These are phyloP conservation scores for Nicotiana paniculata DNA, from an alignment of 257 asterid species.

Conservation along the genomic window DNA sequence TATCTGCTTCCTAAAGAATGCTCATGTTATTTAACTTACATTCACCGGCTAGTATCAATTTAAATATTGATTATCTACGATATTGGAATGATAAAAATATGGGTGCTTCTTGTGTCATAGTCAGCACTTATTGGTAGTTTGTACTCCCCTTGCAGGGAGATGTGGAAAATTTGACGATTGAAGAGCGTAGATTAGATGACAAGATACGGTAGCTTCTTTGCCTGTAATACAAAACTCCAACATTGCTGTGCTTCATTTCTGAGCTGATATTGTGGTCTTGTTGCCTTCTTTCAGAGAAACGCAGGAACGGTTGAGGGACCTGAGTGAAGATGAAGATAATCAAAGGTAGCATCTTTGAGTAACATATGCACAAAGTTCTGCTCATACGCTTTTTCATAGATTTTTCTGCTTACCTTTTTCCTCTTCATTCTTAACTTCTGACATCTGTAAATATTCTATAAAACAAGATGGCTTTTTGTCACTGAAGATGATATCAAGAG, in stretches of 20 bases:
- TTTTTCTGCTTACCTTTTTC: background rate
- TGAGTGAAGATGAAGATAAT: slow-evolving; percentile 64
- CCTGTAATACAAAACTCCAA: background rate
- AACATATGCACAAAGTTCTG: background rate
- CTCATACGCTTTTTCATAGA: background rate
- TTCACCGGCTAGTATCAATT: background rate
- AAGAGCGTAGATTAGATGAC: slow-evolving; percentile 47
- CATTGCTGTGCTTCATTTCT: background rate
- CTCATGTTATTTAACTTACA: background rate
- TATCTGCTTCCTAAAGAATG: background rate
- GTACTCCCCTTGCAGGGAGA: slow-evolving; percentile 46
- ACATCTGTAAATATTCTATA: slow-evolving; percentile 6
- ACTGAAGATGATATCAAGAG: slow-evolving; percentile 83
- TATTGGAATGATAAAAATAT: background rate
- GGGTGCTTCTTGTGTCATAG: background rate
- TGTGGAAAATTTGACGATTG: slow-evolving; percentile 39
- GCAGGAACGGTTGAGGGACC: slow-evolving; percentile 52
- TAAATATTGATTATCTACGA: background rate
- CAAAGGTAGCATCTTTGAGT: slow-evolving; percentile 29
- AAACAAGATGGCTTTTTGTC: slow-evolving; percentile 73
- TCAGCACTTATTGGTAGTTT: slow-evolving; percentile 15
- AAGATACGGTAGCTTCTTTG: slow-evolving; percentile 40
- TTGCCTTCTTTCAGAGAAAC: slow-evolving; percentile 45
- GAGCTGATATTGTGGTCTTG: slow-evolving; percentile 12
- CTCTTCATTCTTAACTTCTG: background rate